phyloP scores from a whole-genome alignment of 768 basidiomycete species.

The Sporobolomyces pararoseus region DNA sequence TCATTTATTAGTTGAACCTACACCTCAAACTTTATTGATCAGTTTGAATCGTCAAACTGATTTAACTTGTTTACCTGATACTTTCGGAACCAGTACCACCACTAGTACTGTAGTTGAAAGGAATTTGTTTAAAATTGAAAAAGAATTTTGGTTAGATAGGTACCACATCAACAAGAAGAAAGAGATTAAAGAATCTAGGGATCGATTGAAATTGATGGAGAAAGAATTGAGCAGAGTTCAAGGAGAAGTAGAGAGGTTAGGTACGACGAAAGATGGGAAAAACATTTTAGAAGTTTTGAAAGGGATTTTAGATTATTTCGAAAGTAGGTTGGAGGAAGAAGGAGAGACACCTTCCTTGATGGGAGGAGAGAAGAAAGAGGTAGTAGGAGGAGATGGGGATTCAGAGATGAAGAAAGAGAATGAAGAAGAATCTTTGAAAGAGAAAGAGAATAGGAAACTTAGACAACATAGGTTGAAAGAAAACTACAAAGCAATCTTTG shows the following conservation, averaged over 20 bases:
- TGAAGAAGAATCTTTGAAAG: background rate
- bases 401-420: background rate
- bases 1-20: background rate
- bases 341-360: no score
- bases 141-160: constrained; percentile 25
- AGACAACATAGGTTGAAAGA: constrained; percentile 1
- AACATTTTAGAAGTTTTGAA: constrained; percentile 13
- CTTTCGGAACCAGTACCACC: background rate
- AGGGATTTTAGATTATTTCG: constrained; percentile 8
- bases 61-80: background rate
- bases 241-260: background rate
- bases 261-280: background rate
- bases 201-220: background rate
- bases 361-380: background rate
- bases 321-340: background rate
- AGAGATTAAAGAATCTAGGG: background rate
- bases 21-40: constrained; percentile 2
- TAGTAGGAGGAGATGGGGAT: background rate
- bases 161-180: constrained; percentile 21
- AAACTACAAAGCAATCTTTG: background rate
- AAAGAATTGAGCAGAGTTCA: background rate
- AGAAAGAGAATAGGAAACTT: background rate
- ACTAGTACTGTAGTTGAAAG: background rate
- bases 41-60: background rate
- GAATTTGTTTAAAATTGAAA: background rate